phyloP scores from a whole-genome alignment of 2,329 filamentous ascomycete genomes.

The Ophiostoma montium region DNA sequence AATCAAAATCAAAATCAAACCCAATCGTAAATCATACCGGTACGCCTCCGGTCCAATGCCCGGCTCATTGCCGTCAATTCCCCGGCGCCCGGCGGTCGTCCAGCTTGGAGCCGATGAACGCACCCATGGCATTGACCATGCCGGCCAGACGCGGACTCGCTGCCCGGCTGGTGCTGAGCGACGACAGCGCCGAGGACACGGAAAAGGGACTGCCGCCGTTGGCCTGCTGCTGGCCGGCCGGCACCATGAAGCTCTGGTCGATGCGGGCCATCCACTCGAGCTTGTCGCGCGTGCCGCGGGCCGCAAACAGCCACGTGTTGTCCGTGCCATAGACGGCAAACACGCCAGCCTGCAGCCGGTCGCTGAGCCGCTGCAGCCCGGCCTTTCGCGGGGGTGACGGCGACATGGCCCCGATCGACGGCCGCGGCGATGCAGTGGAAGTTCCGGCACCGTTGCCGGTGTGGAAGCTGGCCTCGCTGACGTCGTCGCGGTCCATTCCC shows the following conservation, averaged over 20 bases:
- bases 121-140: conserved; percentile 3
- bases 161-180: conserved; percentile 27
- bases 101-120: conserved; percentile 5
- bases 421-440: not conserved
- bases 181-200: conserved; percentile 19
- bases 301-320: conserved; percentile 91
- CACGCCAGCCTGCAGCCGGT: conserved; percentile 53
- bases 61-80: not conserved
- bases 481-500: conserved; percentile 6
- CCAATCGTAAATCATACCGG: not conserved
- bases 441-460: not conserved
- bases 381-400: conserved; percentile 19
- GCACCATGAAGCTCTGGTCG: conserved; percentile 55
- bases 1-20: not conserved
- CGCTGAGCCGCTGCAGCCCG: conserved; percentile 39
- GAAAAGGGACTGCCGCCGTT: conserved; percentile 15
- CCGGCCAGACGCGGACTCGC: conserved; percentile 20
- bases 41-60: not conserved
- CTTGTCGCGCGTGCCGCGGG: conserved; percentile 79
- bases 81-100: not conserved
- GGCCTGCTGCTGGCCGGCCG: conserved; percentile 17
- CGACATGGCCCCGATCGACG: conserved; percentile 1
- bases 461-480: not conserved
- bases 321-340: conserved; percentile 91
- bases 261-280: conserved; percentile 95